Base-by-base conservation (phyloP, 78 protist species). In the Ministeria vibrans region DNA sequence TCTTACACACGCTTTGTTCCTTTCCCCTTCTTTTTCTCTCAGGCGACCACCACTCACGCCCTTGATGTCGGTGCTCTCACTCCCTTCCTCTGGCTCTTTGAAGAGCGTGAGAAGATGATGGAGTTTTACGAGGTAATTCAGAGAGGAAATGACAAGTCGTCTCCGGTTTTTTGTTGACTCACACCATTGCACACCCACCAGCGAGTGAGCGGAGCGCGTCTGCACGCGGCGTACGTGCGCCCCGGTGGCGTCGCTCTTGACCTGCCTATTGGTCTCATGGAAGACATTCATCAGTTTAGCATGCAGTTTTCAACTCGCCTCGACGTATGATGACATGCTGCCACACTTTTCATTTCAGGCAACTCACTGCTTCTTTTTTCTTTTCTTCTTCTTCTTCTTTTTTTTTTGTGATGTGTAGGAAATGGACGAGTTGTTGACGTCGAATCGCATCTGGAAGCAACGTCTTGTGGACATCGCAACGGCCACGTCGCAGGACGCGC, bases 371-470 rank as follows among this genome's bases (percentile, higher is more conserved):
- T n/a, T n/a, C n/a, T n/a, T n/a, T n/a, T n/a, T n/a, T n/a, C n/a
- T n/a, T n/a, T n/a, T n/a, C n/a, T n/a, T n/a, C n/a, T n/a, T n/a
- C n/a, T n/a, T n/a, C n/a, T n/a, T n/a, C n/a, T n/a, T n/a, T n/a
- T n/a, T n/a, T n/a, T n/a, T n/a, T n/a, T n/a, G n/a, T n/a, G n/a
- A n/a, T n/a, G n/a, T n/a, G n/a, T n/a, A n/a, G n/a, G 89, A 85
- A 53, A 69, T 80, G 28, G 89, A 85, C 51, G 89, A 85, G 62
- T 77, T 85, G 34, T 68, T 85, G 28, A 85, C 89, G 25, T 72
- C 75, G 75, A 77, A 44, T 41, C 89, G 89, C 66, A 85, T 85
- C 85, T 85, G 89, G 86, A 85, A 85, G 79, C 82, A 80, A 75
- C 82, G 89, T 0, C 78, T 80, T 6, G 85, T 80, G 28, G 85